phyloP scores from a whole-genome alignment of 2,329 filamentous ascomycete species.

The Chalara sp. region DNA sequence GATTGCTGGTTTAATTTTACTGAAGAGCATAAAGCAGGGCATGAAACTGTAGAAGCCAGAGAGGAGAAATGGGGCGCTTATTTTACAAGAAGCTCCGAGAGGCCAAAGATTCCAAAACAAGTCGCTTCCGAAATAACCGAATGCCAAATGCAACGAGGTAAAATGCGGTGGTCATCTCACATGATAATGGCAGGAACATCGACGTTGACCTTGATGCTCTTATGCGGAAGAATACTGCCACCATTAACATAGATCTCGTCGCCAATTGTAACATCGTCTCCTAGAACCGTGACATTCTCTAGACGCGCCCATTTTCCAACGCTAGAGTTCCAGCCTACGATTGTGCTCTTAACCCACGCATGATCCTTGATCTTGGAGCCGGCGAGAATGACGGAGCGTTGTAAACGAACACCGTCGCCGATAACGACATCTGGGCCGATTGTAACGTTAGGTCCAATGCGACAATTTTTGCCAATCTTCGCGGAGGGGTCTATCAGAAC shows the following conservation, averaged over 20 bases:
- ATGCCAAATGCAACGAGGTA: not conserved
- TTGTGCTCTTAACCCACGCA: slow-evolving; percentile 97
- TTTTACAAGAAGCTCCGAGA: too few species aligned
- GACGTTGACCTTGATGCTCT: slow-evolving; percentile 98
- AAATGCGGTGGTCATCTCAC: slow-evolving; percentile 32
- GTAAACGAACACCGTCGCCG: slow-evolving; percentile 88
- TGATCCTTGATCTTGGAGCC: slow-evolving; percentile 97
- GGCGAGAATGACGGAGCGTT: slow-evolving; percentile 83
- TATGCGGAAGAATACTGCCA: slow-evolving; percentile 90
- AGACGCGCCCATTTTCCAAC: slow-evolving; percentile 93
- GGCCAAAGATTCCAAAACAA: too few species aligned
- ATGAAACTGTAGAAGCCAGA: too few species aligned
- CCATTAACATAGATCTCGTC: slow-evolving; percentile 99
- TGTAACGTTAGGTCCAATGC: slow-evolving; percentile 94
- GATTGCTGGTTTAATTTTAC: not conserved
- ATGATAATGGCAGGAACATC: slow-evolving; percentile 69
- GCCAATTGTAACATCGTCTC: slow-evolving; percentile 94
- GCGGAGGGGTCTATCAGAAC: slow-evolving; percentile 90
- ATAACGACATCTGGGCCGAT: slow-evolving; percentile 90
- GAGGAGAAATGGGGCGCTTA: too few species aligned
- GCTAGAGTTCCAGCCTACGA: slow-evolving; percentile 96
- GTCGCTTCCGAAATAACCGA: too few species aligned
- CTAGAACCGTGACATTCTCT: slow-evolving; percentile 96
- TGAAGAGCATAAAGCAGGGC: too few species aligned
- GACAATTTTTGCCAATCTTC: slow-evolving; percentile 97